These are phyloP conservation scores for Pseudopithomyces maydicus DNA, from an alignment of 2,329 filamentous ascomycete species.

Conservation along the genomic window DNA sequence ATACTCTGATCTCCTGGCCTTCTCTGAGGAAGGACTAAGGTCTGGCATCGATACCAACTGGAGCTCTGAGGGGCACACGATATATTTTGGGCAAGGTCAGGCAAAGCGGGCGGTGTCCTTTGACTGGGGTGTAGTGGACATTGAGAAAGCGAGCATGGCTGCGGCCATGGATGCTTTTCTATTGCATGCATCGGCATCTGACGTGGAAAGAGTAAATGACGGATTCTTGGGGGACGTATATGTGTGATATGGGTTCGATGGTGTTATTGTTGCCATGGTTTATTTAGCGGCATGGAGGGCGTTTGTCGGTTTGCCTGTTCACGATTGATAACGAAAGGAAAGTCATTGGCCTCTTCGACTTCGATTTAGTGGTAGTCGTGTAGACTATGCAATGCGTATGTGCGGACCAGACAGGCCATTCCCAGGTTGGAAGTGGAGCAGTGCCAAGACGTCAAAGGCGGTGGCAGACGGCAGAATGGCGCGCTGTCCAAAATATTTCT, in stretches of 20 bases:
- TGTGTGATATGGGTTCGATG: neutral
- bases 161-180: constrained; percentile 27
- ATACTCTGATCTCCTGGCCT: constrained; percentile 24
- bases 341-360: neutral
- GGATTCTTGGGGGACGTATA: constrained; percentile 1
- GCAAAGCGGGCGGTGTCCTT: constrained; percentile 52
- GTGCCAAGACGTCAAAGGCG: constrained; percentile 18
- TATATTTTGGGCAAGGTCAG: constrained; percentile 55
- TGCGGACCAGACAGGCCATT: no score
- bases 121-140: constrained; percentile 36
- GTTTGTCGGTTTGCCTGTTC: neutral
- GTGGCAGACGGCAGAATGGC: constrained; percentile 14
- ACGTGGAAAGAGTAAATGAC: constrained; percentile 4
- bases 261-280: no score
- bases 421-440: neutral
- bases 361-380: no score
- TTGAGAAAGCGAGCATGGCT: constrained; percentile 30
- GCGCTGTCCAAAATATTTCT: constrained; percentile 5
- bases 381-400: no score
- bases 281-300: constrained; percentile 1
- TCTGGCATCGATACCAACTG: constrained; percentile 53
- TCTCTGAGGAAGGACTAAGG: constrained; percentile 49
- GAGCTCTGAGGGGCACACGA: constrained; percentile 40
- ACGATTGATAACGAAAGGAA: constrained; percentile 1
- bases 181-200: constrained; percentile 6